Base-by-base conservation (phyloP, 768 basidiomycete genomes). In the Suillus fuscotomentosus region DNA sequence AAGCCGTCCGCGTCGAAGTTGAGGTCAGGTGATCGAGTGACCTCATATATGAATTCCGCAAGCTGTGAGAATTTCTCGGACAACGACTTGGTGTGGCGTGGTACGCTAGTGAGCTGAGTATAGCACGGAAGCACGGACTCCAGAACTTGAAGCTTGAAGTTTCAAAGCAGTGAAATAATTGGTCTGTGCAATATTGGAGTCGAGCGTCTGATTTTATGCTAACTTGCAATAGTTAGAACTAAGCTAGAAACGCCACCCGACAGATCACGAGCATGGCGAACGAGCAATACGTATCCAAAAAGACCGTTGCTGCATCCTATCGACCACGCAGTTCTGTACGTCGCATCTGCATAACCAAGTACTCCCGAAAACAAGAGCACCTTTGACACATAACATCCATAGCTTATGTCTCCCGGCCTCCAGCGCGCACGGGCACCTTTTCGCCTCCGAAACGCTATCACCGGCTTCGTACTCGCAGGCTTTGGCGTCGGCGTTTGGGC, bases 371-470 rank as follows among this genome's bases (percentile, higher is more conserved):
- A 17, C 14, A 9, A 45, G 48, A 42, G 15, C 8, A 24, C 15
- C 14, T 24, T 59, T 59, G 41, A 41, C 65, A 62, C 39, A 47
- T 50, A 48, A 63, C 42, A 59, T 60, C 47, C n/a, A 31, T 70
- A 95, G 92, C 79, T 85, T 68, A 94, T 95, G 87, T 98, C 96
- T 24, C 86, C 88, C 17, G 94, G 94, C 54, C 86, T 99, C 51
- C 79, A 86, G 76, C 91, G 97, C 63, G 97, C 97, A 4, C 88
- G 97, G 22, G 86, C 84, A 66, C 96, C 93, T 14, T 99, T 91
- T 78, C 85, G 87, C 39, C 47, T 90, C 47, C 84, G 84, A 68
- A 99, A 99, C 75, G 86, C 88, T 20, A 43, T 97, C 56, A 92
- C 91, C 0, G 97, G 96, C 9, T 67, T 88, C 53, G 71, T 81